Base-by-base conservation (phyloP, 2,329 filamentous ascomycete genomes). In the Parascedosporium putredinis region DNA sequence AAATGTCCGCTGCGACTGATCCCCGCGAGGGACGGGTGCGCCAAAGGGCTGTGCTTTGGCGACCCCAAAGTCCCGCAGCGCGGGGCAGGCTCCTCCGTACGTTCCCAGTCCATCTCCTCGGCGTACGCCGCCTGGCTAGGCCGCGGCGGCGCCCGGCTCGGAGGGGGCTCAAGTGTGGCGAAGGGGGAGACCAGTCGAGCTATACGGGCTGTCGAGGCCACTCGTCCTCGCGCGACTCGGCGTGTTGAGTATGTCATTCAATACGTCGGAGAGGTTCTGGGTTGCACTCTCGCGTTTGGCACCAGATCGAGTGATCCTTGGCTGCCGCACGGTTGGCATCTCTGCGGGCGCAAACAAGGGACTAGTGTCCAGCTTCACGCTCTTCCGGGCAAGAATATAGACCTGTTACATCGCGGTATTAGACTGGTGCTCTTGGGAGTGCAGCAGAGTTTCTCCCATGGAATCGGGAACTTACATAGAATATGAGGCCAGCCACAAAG, bases 71-170 rank as follows among this genome's bases (percentile, higher is more conserved):
- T 65, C 56, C 50, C 68, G 62, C 53, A 66, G 65, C 45, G 70
- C 65, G 10, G 48, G 36, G 45, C 55, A 65, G 70, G 58, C 76
- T 77, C 20, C 71, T 71, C 50, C 70, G 76, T 78, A 2, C 79
- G 79, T 4, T 78, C 74, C 76, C 82, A 84, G 58, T 86, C 83
- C 83, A 87, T 86, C 48, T 73, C 72, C 48, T 81, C 74, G 31
- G 52, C 38, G 29, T 52, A 40, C 6, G 36, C 38, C 16, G 50
- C 38, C n/a, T 24, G 29, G 25, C 47, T 20, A 22, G 27, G 23
- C 33, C 24, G 31, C 16, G 4, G 47, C 12, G 10, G 38, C 23
- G 23, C 33, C 38, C 10, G 44, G 49, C 16, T 42, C 16, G 46
- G 45, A 31, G 44, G 36, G 18, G 49, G 29, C n/a, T 36, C 16